Base-by-base conservation (phyloP, 805 yeast species). In the Lipomyces yamanashiensis region DNA sequence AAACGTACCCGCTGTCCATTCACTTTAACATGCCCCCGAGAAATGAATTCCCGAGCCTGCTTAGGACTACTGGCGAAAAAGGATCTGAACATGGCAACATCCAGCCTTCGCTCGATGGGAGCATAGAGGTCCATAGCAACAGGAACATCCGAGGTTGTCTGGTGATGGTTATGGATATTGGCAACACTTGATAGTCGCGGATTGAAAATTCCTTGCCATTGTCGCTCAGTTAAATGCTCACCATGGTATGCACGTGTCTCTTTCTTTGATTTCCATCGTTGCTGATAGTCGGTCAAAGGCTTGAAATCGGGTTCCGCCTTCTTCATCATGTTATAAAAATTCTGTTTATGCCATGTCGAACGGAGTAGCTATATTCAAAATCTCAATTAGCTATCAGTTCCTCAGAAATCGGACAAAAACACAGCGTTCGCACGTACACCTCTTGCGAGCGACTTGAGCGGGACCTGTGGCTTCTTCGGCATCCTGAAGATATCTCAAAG, bases 171-270 rank as follows among this genome's bases (percentile, higher is more conserved):
- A n/a, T 59, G 8, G 44, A 9, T 36, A 10, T 54, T 57, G 9
- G 55, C 54, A 5, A 64, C 50, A n/a, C 63, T 89, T 64, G 88
- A 87, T 70, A 92, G 80, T 64, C 87, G 86, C 53, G 82, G 80
- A 59, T 85, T 79, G 78, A 93, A 92, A 55, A 83, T 76, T 8
- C 85, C 78, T 73, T 88, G 88, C 87, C 92, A 89, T 74, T 92
- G 85, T 19, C 84, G 79, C 75, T 95, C 99, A 0, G 93, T 89
- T 61, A 93, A 76, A 74, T 88, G 90, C 73, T 95, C 98, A 71
- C 99, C 99, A 75, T 93, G 99, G 76, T 93, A 93, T 1, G 93
- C 88, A 78, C 99, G 85, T 7, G 98, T 87, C 74, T 92, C 97
- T 74, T 86, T 88, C 76, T 95, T 93, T 57, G 97, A 87, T 7